phyloP scores from a whole-genome alignment of 768 basidiomycete genomes.

The Serendipita sp. region DNA sequence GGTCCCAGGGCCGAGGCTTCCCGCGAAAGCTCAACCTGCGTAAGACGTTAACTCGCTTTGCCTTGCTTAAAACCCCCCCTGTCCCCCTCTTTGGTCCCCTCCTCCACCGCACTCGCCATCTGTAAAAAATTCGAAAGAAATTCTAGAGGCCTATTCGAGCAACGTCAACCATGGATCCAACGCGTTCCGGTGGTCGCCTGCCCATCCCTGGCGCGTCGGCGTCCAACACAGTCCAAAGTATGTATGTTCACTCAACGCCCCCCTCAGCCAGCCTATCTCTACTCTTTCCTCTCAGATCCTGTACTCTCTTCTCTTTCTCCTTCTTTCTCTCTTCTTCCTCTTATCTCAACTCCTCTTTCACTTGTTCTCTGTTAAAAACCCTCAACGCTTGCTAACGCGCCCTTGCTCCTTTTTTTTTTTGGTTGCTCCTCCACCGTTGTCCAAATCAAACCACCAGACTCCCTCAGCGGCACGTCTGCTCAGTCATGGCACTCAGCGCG shows the following conservation, averaged over 20 bases:
- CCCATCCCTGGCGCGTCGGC: background rate
- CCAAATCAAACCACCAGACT: background rate
- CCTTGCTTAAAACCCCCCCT: background rate
- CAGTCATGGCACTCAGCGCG: background rate
- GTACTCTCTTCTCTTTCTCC: background rate
- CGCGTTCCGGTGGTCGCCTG: background rate
- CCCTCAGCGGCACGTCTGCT: background rate
- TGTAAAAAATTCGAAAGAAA: background rate
- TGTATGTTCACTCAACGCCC: background rate
- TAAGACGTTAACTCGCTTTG: background rate
- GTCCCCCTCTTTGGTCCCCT: background rate
- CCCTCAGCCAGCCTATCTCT: background rate
- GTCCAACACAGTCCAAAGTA: background rate
- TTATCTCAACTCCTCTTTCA: too few relatives aligned
- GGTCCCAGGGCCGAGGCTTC: too few relatives aligned
- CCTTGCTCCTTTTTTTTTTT: background rate
- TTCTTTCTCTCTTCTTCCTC: background rate
- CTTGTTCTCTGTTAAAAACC: too few relatives aligned
- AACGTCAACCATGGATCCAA: background rate
- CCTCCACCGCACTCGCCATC: background rate
- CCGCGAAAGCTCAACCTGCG: background rate
- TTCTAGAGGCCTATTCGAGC: background rate
- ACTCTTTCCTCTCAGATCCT: background rate
- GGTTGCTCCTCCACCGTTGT: background rate
- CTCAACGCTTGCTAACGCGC: background rate